These are phyloP conservation scores for Amanita inopinata DNA, from an alignment of 768 basidiomycete species.

Conservation along the genomic window DNA sequence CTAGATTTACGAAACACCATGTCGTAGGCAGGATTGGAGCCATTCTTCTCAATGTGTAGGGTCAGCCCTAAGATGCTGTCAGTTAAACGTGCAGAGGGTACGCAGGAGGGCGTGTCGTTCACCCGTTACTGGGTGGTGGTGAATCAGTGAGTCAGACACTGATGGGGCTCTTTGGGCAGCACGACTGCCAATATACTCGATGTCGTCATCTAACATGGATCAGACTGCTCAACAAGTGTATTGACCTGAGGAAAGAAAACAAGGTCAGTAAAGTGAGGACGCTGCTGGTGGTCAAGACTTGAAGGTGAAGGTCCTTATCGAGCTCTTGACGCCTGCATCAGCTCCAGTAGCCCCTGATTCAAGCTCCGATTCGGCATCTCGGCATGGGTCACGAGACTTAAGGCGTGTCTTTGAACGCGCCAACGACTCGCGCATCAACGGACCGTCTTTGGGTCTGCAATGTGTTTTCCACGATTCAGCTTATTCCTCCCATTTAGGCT, in stretches of 20 bases:
- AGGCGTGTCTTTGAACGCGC: no score
- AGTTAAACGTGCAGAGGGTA: conserved; percentile 14
- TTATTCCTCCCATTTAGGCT: conserved; percentile 15
- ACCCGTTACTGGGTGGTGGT: conserved; percentile 31
- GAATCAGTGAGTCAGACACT: conserved; percentile 18
- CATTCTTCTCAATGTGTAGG: conserved; percentile 47
- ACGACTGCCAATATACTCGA: conserved; percentile 46
- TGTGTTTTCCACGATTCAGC: conserved; percentile 8
- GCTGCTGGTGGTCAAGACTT: no score
- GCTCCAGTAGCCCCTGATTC: no score
- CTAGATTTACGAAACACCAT: conserved; percentile 44
- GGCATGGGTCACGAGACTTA: no score
- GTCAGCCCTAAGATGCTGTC: conserved; percentile 37
- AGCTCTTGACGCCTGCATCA: no score
- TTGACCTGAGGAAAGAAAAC: background rate
- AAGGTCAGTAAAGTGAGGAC: no score
- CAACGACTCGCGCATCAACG: no score
- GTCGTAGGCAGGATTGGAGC: conserved; percentile 31
- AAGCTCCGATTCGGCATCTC: no score
- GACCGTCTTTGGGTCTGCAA: background rate
- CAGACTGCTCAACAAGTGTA: background rate
- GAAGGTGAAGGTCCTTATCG: no score
- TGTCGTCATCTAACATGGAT: conserved; percentile 46
- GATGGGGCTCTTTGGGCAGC: conserved; percentile 17
- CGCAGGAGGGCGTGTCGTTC: conserved; percentile 18